phyloP scores from a whole-genome alignment of 2,329 filamentous ascomycete species.

The Phaeosphaeria sp. region DNA sequence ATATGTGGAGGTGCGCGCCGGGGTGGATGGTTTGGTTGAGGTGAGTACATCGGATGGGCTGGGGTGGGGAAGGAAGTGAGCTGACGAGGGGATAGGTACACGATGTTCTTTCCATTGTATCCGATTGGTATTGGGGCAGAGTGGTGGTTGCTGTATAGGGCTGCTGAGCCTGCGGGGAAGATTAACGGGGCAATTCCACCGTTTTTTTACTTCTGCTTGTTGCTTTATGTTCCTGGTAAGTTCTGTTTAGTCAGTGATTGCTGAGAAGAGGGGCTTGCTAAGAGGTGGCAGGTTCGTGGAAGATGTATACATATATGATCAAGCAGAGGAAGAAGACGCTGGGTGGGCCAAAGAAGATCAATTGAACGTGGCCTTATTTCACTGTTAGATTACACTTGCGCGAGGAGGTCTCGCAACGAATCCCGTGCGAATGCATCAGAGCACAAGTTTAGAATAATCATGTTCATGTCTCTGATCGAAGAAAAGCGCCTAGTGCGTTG shows the following conservation, averaged over 20 bases:
- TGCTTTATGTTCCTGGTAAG: slow-evolving; percentile 33
- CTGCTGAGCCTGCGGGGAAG: slow-evolving; percentile 15
- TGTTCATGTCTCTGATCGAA: too few species aligned
- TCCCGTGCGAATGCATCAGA: too few species aligned
- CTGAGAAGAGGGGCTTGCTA: not conserved
- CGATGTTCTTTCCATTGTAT: slow-evolving; percentile 36
- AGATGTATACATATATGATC: slow-evolving; percentile 39
- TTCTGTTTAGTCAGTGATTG: not conserved
- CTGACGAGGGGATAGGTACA: slow-evolving; percentile 14
- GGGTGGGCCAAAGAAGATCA: slow-evolving; percentile 1
- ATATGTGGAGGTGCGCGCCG: slow-evolving; percentile 26
- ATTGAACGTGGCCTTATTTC: too few species aligned
- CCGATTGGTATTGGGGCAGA: slow-evolving; percentile 34
- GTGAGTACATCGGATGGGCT: slow-evolving; percentile 4
- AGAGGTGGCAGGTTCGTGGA: slow-evolving; percentile 25
- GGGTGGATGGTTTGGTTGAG: slow-evolving; percentile 23
- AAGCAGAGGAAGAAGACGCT: slow-evolving; percentile 32
- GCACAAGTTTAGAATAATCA: too few species aligned
- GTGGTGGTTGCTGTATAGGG: slow-evolving; percentile 33
- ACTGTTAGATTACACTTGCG: too few species aligned
- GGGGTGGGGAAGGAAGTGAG: not conserved
- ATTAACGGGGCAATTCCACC: slow-evolving; percentile 18
- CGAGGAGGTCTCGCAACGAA: too few species aligned
- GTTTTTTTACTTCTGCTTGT: slow-evolving; percentile 28
- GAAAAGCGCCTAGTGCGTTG: too few species aligned